phyloP scores from a whole-genome alignment of 495 filamentous ascomycete genomes.

The Penicillium atrosanguineum region DNA sequence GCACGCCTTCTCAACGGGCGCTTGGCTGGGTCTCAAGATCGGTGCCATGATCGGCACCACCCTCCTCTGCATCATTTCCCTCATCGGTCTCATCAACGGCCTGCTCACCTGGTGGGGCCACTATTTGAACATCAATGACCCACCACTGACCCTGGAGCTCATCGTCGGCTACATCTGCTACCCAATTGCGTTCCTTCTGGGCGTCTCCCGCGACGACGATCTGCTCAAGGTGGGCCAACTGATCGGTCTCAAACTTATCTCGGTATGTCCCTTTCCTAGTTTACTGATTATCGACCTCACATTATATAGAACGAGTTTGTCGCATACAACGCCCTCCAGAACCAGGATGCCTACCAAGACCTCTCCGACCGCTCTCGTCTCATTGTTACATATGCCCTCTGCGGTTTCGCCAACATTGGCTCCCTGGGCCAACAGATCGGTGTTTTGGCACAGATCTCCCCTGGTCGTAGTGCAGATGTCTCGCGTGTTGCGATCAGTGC shows the following conservation, averaged over 20 bases:
- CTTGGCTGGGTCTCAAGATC: slow-evolving; percentile 87
- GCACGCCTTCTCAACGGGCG: slow-evolving; percentile 83
- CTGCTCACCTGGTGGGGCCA: slow-evolving; percentile 86
- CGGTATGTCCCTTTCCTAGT: slow-evolving; percentile 36
- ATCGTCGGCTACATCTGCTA: slow-evolving; percentile 84
- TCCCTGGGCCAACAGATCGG: slow-evolving; percentile 85
- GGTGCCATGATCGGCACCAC: slow-evolving; percentile 79
- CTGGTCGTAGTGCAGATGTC: slow-evolving; percentile 69
- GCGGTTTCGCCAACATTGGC: slow-evolving; percentile 78
- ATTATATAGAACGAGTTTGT: slow-evolving; percentile 62
- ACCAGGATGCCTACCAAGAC: slow-evolving; percentile 39
- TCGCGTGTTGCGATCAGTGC: slow-evolving; percentile 73
- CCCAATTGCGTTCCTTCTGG: slow-evolving; percentile 79
- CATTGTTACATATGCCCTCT: slow-evolving; percentile 69
- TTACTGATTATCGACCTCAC: not conserved
- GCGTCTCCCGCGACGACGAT: slow-evolving; percentile 70
- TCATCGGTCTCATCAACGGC: slow-evolving; percentile 72
- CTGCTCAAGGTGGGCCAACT: slow-evolving; percentile 72
- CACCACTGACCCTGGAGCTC: slow-evolving; percentile 67
- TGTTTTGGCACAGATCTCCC: slow-evolving; percentile 77
- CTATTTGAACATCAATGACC: slow-evolving; percentile 72
- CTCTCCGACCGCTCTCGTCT: slow-evolving; percentile 68
- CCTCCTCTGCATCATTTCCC: slow-evolving; percentile 80
- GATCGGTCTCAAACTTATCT: slow-evolving; percentile 80
- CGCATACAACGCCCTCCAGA: slow-evolving; percentile 54